Conservation (phyloP, 2,329 filamentous ascomycete species). For the Fusarium sp. region DNA sequence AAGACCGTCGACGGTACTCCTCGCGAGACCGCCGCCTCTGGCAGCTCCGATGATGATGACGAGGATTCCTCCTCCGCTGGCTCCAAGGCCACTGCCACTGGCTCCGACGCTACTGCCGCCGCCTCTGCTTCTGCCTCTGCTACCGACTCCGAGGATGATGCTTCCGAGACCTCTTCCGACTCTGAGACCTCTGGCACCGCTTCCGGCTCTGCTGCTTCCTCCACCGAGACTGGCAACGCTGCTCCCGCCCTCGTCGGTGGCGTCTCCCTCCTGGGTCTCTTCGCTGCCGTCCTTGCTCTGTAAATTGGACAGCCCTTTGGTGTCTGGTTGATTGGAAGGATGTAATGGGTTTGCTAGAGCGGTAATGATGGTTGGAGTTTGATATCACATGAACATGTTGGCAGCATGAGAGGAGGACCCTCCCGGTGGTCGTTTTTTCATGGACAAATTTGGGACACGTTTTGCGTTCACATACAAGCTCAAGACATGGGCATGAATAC, state of each 20-base stretch:
- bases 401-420: conserved; percentile 34
- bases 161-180: conserved; percentile 30
- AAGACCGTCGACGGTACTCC: conserved; percentile 55
- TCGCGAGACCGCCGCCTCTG: conserved; percentile 46
- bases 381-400: conserved; percentile 34
- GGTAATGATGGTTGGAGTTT: conserved; percentile 43
- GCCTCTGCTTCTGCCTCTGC: conserved; percentile 39
- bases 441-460: conserved; percentile 44
- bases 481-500: conserved; percentile 40
- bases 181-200: conserved; percentile 35
- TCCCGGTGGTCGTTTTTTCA: conserved; percentile 34
- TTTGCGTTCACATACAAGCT: conserved; percentile 43
- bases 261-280: conserved; percentile 59
- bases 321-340: conserved; percentile 23
- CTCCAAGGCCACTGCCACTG: conserved; percentile 3
- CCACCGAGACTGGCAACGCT: conserved; percentile 48
- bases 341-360: conserved; percentile 38
- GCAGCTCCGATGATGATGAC: conserved; percentile 32
- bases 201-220: conserved; percentile 37
- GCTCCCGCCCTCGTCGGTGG: conserved; percentile 55
- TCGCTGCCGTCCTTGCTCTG: conserved; percentile 63
- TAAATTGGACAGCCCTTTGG: conserved; percentile 49
- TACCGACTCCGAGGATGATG: conserved; percentile 27
- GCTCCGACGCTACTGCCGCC: conserved; percentile 38
- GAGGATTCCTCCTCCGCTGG: conserved; percentile 24